Percentiles rank a stretch among this genome's conserved stretches.
These are phyloP conservation scores for Seiridium unicorne DNA, from an alignment of 2,329 filamentous ascomycete species.

Conservation along the genomic window DNA sequence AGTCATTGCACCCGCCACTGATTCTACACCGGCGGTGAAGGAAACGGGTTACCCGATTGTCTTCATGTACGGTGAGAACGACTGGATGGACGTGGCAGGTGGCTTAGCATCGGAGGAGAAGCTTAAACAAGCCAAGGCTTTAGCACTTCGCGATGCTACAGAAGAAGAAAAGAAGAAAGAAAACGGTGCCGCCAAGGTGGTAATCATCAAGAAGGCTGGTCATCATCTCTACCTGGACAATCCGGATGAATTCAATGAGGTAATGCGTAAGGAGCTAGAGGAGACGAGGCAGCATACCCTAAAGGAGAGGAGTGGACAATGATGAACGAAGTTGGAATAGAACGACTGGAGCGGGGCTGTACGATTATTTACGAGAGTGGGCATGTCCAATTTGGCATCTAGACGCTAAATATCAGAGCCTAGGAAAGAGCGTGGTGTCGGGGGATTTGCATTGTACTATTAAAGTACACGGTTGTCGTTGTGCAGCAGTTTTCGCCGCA, in stretches of 20 bases:
- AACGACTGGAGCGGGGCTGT: not conserved
- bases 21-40: slow-evolving; percentile 26
- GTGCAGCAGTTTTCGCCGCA: not conserved
- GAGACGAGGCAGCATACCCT: slow-evolving; percentile 39
- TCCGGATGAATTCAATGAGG: slow-evolving; percentile 54
- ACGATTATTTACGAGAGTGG: not conserved
- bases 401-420: not conserved
- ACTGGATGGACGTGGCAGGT: slow-evolving; percentile 97
- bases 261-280: slow-evolving; percentile 52
- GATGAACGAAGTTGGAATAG: not conserved
- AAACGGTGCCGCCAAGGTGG: slow-evolving; percentile 78
- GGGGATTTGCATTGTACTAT: not conserved
- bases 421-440: not conserved
- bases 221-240: slow-evolving; percentile 63
- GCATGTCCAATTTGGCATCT: not conserved
- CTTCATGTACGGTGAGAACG: slow-evolving; percentile 94
- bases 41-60: slow-evolving; percentile 78
- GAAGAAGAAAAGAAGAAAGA: slow-evolving; percentile 69
- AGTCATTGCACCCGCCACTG: slow-evolving; percentile 34
- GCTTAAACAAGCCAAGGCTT: slow-evolving; percentile 65
- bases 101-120: slow-evolving; percentile 79
- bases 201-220: slow-evolving; percentile 65
- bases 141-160: slow-evolving; percentile 59
- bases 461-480: not conserved
- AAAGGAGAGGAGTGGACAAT: slow-evolving; percentile 11